Evolutionary conservation across 805 yeast species (phyloP).

Genomic region (Metschnikowia amazonensis): DNA sequence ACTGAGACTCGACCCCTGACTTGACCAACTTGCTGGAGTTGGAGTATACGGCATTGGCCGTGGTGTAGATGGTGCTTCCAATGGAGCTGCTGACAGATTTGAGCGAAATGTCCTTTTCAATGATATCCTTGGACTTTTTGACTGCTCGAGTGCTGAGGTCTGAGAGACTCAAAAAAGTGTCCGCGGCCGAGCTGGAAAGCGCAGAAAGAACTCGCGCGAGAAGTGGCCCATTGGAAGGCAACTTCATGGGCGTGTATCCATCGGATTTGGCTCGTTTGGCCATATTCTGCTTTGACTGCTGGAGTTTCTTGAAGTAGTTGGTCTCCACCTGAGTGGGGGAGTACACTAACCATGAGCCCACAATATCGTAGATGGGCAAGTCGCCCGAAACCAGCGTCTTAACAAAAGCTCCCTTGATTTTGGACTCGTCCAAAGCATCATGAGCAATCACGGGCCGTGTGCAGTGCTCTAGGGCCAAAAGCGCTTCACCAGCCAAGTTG

Average conservation of each 20-base stretch:
- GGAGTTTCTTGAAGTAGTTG: slow-evolving; percentile 23
- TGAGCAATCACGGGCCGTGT: slow-evolving; percentile 9
- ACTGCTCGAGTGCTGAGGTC: slow-evolving; percentile 47
- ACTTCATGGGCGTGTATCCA: slow-evolving; percentile 41
- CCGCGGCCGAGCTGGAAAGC: slow-evolving; percentile 51
- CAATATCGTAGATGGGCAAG: slow-evolving; percentile 45
- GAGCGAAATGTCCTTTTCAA: slow-evolving; percentile 24
- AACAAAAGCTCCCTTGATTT: slow-evolving; percentile 17
- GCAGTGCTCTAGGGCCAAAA: slow-evolving; percentile 4
- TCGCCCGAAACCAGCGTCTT: slow-evolving; percentile 32
- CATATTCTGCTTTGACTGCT: not conserved
- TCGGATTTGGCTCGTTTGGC: slow-evolving; percentile 13
- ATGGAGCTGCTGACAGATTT: slow-evolving; percentile 31
- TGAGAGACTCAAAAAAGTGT: slow-evolving; percentile 45
- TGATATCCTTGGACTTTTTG: slow-evolving; percentile 26
- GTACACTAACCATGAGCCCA: slow-evolving; percentile 48
- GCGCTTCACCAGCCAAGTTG: not conserved
- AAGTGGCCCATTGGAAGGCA: slow-evolving; percentile 43
- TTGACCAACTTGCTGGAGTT: slow-evolving; percentile 9
- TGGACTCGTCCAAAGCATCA: slow-evolving; percentile 4
- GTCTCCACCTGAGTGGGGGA: slow-evolving; percentile 39
- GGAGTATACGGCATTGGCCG: slow-evolving; percentile 28
- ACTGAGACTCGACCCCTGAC: slow-evolving; percentile 25
- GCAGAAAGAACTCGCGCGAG: slow-evolving; percentile 46
- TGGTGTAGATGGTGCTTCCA: slow-evolving; percentile 31